Evolutionary conservation across 371 early-diverging fungal genomes (phyloP).

Genomic region (Zychaea mexicana): DNA sequence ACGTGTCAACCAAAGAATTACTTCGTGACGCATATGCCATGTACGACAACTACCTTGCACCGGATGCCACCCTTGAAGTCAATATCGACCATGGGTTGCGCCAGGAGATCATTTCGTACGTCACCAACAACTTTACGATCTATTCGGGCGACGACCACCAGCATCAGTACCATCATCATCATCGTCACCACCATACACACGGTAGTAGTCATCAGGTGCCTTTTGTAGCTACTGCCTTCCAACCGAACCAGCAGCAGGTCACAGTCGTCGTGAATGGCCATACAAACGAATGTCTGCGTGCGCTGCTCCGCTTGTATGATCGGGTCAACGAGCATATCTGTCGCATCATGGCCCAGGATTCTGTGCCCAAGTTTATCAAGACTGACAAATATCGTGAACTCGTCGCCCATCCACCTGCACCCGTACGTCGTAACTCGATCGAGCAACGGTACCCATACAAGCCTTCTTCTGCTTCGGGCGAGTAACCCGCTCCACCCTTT

Average conservation of each 20-base stretch:
- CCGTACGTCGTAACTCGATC: slow-evolving; percentile 6
- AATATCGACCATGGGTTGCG: slow-evolving; percentile 55
- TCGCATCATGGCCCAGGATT: slow-evolving; percentile 74
- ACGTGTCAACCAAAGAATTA: slow-evolving; percentile 39
- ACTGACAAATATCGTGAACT: slow-evolving; percentile 61
- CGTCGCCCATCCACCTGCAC: slow-evolving; percentile 3
- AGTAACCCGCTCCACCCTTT: too few relatives aligned
- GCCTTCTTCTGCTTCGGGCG: too few relatives aligned
- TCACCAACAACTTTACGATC: slow-evolving; percentile 16
- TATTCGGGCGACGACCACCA: not conserved
- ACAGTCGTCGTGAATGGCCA: slow-evolving; percentile 34
- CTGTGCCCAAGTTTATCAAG: slow-evolving; percentile 75
- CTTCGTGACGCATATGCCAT: slow-evolving; percentile 61
- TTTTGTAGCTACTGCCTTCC: slow-evolving; percentile 29
- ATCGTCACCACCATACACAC: not conserved
- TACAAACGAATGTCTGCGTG: slow-evolving; percentile 33
- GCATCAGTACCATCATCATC: not conserved
- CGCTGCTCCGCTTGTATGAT: slow-evolving; percentile 59
- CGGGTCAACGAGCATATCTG: slow-evolving; percentile 72
- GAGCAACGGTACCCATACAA: not conserved
- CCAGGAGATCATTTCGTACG: slow-evolving; percentile 33
- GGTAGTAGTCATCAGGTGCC: slow-evolving; percentile 27
- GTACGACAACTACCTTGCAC: slow-evolving; percentile 62
- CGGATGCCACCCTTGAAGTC: slow-evolving; percentile 55
- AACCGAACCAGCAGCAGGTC: slow-evolving; percentile 27